Evolutionary conservation across 495 filamentous ascomycete species (phyloP), one percentile per base, ranked within the genome.

Genomic region (Xylaria palmicola): DNA sequence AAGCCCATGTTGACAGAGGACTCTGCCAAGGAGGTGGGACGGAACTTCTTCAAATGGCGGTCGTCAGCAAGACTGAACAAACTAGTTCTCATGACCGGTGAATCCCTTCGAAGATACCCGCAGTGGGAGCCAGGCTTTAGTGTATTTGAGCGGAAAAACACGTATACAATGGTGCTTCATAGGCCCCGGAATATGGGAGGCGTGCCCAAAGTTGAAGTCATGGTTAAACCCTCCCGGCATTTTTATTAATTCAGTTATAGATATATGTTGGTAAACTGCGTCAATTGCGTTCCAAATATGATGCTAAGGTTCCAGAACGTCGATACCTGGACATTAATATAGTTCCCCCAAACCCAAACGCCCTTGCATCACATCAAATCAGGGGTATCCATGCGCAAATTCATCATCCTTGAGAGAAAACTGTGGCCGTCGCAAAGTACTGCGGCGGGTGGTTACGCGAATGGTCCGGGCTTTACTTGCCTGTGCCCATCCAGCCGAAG

Each of bases 401-500:
- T n/a, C n/a, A n/a, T n/a, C n/a, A n/a, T n/a, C n/a, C n/a, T n/a
- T n/a, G n/a, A n/a, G n/a, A n/a, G n/a, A n/a, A n/a, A n/a, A n/a
- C n/a, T n/a, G n/a, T n/a, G n/a, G n/a, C n/a, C n/a, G n/a, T n/a
- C n/a, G n/a, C n/a, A n/a, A n/a, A n/a, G n/a, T n/a, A n/a, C n/a
- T n/a, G n/a, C n/a, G n/a, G n/a, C n/a, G n/a, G n/a, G n/a, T n/a
- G n/a, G n/a, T n/a, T n/a, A n/a, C n/a, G n/a, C n/a, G n/a, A n/a
- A n/a, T n/a, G n/a, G n/a, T n/a, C n/a, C n/a, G n/a, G 20, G 32
- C 19, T 30, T 49, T 29, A 54, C 30, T 48, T 54, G 4, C 59
- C 50, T 8, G 24, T 47, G 9, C 49, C 58, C 69, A 75, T 76
- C 72, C 71, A 74, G 9, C 60, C 63, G 10, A 75, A 68, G 8